Base-by-base conservation (phyloP, 129 eudicot genomes). In the sunflower (Helianthus annuus) region DNA sequence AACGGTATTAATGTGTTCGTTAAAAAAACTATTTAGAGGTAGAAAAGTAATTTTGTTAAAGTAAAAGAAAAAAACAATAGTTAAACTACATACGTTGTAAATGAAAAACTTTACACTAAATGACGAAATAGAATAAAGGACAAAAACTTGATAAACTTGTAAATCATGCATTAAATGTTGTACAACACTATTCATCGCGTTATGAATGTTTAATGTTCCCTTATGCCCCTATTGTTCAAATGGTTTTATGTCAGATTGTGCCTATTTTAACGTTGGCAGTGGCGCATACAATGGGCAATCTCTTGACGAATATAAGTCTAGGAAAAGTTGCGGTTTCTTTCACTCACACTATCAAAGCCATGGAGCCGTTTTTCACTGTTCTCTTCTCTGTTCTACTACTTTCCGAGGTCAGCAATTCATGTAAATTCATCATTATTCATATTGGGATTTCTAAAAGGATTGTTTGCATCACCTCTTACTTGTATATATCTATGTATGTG, bases 281-380 rank as follows among this genome's bases (percentile, higher is more conserved):
- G 29, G 81, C 84, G 34, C 98, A 93, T 72, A 82, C 96, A n/a
- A 66, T 93, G 79, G 98, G 98, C 4, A 93, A 93, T 75, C 84
- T 89, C 22, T 80, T 93, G 69, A 93, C 98, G 1, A 93, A 89
- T 68, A 80, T 93, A 34, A 93, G 98, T 84, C 84, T 93, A 3
- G 98, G 96, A 54, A 89, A 64, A 84, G 98, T 93, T 57, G 88
- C 92, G 7, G 98, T 93, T 71, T 93, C 98, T 1, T 93, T 93
- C 84, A 93, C 98, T 74, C 96, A 93, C 83, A 93, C 98, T 2
- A 89, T 93, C 75, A 93, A 93, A 85, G 95, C 98, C 7, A 89
- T 93, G 98, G 98, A 93, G 72, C 98, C 98, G 6, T 93, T 93
- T 79, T 93, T 93, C 84, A 85, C 98, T 6, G 98, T 93, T 64